These are phyloP conservation scores for Paramecium caudatum DNA, from an alignment of 73 alveolate genomes.

Conservation along the genomic window DNA sequence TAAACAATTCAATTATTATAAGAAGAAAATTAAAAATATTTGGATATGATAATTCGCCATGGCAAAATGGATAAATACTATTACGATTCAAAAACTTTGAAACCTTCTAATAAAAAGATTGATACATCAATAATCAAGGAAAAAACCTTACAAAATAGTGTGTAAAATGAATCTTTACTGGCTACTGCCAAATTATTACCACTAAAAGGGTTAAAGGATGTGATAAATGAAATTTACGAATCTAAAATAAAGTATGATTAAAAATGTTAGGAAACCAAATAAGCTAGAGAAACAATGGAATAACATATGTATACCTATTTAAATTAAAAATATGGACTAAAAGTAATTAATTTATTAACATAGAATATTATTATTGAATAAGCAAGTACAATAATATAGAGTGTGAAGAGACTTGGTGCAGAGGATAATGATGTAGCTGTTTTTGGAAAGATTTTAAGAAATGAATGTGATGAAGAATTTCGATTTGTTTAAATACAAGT, in stretches of 20 bases:
- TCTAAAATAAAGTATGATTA: slow-evolving; percentile 89
- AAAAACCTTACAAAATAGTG: slow-evolving; percentile 52
- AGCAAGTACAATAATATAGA: slow-evolving; percentile 93
- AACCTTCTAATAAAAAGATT: not conserved
- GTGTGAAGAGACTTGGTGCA: slow-evolving; percentile 85
- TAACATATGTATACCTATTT: slow-evolving; percentile 94
- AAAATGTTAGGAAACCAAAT: slow-evolving; percentile 82
- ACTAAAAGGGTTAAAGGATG: slow-evolving; percentile 83
- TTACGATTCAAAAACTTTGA: slow-evolving; percentile 43
- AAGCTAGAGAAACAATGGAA: slow-evolving; percentile 97
- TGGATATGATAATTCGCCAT: slow-evolving; percentile 74
- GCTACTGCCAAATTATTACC: slow-evolving; percentile 64
- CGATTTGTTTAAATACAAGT: slow-evolving; percentile 83
- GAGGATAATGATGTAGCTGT: slow-evolving; percentile 96
- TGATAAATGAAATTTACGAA: slow-evolving; percentile 88
- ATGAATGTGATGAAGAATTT: slow-evolving; percentile 98
- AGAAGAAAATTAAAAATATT: slow-evolving; percentile 78
- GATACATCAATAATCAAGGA: slow-evolving; percentile 11
- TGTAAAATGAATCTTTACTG: not conserved
- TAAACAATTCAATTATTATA: slow-evolving; percentile 52
- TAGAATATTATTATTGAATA: slow-evolving; percentile 92
- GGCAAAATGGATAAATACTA: slow-evolving; percentile 54
- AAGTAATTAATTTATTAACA: slow-evolving; percentile 51
- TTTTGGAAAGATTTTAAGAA: slow-evolving; percentile 96
- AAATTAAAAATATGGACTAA: slow-evolving; percentile 91